These are phyloP conservation scores for button mushroom (Agaricus bisporus) DNA, from an alignment of 768 basidiomycete species.

Conservation along the genomic window DNA sequence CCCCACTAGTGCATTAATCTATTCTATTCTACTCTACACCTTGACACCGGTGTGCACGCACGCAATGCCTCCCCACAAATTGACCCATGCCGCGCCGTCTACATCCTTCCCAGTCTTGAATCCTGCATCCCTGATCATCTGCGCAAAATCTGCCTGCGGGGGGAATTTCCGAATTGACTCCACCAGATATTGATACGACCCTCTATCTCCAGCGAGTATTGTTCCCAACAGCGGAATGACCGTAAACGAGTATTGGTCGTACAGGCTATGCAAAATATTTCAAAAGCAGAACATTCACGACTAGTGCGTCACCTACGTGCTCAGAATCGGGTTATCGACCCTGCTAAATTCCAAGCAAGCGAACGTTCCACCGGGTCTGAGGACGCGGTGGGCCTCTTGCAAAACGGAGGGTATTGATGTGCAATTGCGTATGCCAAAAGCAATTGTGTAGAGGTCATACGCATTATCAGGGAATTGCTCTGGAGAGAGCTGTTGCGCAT, in stretches of 20 bases:
- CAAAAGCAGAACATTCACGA: constrained; percentile 5
- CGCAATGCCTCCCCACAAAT: constrained; percentile 86
- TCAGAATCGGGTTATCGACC: constrained; percentile 82
- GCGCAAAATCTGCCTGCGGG: constrained; percentile 77
- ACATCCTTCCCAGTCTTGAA: constrained; percentile 68
- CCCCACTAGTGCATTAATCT: background rate
- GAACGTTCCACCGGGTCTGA: constrained; percentile 94
- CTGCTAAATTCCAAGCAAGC: constrained; percentile 95
- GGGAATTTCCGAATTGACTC: constrained; percentile 97
- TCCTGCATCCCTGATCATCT: constrained; percentile 84
- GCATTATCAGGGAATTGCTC: constrained; percentile 72
- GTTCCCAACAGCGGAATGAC: constrained; percentile 95
- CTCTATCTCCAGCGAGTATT: constrained; percentile 90
- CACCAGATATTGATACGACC: constrained; percentile 95
- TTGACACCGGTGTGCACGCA: constrained; percentile 84
- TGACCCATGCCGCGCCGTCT: constrained; percentile 80
- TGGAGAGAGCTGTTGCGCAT: constrained; percentile 75
- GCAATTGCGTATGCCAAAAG: constrained; percentile 97
- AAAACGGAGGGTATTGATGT: constrained; percentile 88
- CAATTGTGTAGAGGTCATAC: constrained; percentile 96
- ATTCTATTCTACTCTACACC: constrained; percentile 31
- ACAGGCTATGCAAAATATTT: constrained; percentile 47
- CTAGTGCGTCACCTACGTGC: constrained; percentile 54
- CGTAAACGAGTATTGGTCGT: constrained; percentile 94
- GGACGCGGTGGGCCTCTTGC: constrained; percentile 84